Base-by-base conservation (phyloP, 1,284 basidiomycete genomes). In the Stereum hirsutum region DNA sequence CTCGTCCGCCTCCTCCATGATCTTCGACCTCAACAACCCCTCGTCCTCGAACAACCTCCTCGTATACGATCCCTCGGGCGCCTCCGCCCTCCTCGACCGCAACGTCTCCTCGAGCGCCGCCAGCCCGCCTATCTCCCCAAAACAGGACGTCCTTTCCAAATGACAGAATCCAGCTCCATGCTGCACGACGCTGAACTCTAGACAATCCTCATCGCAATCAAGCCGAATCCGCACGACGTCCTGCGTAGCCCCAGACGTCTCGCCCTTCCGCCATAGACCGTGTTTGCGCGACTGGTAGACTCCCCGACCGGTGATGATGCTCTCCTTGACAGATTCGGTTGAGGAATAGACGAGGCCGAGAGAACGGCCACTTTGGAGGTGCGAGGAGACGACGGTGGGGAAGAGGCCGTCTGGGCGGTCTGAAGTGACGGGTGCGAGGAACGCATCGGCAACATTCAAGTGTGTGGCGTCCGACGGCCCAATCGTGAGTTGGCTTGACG, bases 331-430 rank as follows among this genome's bases (percentile, higher is more conserved):
- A 3, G 91, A 95, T 55, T 88, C 83, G 38, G 63, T 57, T 11
- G 96, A 99, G n/a, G 96, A 99, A 68, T 99, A 99, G 36, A 98
- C 96, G 43, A 99, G 78, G 15, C 96, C 96, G 15, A 99, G 78
- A 1, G 88, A 77, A 47, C 83, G 79, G 11, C 87, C 83, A 12
- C 76, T 77, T 49, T 80, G 74, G n/a, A 72, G 72, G 50, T 79
- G 70, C 2, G 88, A 84, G 17, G 82, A 79, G 33, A 99, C 88
- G 42, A 97, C 74, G 15, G 96, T 99, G 0, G 94, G 87, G 63
- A 91, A 94, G 34, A 99, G 76, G 15, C 90, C 91, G 59, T 99
- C 96, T 3, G 82, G 72, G 41, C 96, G 81, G 64, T 99, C 96
- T 2, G 93, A 91, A 15, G 70, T 65, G 43, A 98, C 64, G 2